Evolutionary conservation across 2,329 filamentous ascomycete species (phyloP).

Genomic region (Sporothrix pallida): DNA sequence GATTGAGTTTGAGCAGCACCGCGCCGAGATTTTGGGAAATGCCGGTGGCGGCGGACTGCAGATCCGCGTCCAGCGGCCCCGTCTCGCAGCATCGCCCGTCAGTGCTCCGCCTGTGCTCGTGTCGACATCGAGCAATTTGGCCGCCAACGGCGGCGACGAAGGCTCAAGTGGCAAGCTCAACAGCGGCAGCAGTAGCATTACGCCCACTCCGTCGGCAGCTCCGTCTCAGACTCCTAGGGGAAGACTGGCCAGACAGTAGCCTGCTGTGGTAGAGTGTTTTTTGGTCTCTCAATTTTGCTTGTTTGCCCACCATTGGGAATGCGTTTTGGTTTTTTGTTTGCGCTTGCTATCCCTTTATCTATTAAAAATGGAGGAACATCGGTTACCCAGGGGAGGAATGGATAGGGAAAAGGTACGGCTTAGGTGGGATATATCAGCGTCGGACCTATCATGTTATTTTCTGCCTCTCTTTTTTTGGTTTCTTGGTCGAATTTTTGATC

Average conservation of each 20-base stretch:
- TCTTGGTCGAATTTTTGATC: not conserved
- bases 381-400: not conserved
- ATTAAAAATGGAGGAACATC: not conserved
- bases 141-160: not conserved
- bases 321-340: no score
- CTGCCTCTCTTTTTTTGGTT: not conserved
- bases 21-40: conserved; percentile 40
- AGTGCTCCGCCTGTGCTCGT: conserved; percentile 25
- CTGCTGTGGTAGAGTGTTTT: not conserved
- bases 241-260: not conserved
- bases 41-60: conserved; percentile 1
- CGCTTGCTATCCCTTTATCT: not conserved
- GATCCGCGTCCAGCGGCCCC: conserved; percentile 8
- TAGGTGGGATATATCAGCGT: not conserved
- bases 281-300: not conserved
- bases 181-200: conserved; percentile 20
- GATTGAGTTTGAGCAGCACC: conserved; percentile 55
- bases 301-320: not conserved
- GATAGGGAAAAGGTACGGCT: not conserved
- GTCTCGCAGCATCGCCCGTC: not conserved
- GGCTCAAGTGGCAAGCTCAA: not conserved
- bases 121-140: conserved; percentile 1
- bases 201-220: conserved; percentile 26
- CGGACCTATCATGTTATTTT: not conserved
- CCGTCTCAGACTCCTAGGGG: not conserved